These are phyloP conservation scores for Yamadazyma conglobata DNA, from an alignment of 1,139 yeast species.

Conservation along the genomic window DNA sequence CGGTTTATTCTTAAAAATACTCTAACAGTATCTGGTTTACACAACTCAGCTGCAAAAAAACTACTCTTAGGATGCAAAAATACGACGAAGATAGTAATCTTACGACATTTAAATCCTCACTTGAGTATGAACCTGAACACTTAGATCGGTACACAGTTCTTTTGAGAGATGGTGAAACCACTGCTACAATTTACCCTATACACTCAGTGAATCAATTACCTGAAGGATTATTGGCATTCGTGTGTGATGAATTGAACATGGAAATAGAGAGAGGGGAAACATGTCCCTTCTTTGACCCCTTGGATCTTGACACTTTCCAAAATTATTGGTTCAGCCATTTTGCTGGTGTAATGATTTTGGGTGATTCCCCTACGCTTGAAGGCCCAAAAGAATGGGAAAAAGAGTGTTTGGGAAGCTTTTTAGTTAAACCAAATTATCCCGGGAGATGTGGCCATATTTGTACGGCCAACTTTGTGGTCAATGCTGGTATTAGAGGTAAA, in stretches of 20 bases:
- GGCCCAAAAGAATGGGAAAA: conserved; percentile 79
- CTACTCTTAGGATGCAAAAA: conserved; percentile 8
- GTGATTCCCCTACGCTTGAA: conserved; percentile 59
- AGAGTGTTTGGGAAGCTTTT: conserved; percentile 83
- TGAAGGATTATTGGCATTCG: conserved; percentile 68
- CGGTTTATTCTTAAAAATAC: conserved; percentile 7
- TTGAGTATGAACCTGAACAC: conserved; percentile 32
- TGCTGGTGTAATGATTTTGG: conserved; percentile 83
- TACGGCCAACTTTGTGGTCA: conserved; percentile 83
- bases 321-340: conserved; percentile 85
- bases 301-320: conserved; percentile 69
- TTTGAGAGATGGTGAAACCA: conserved; percentile 82
- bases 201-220: conserved; percentile 65
- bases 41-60: conserved; percentile 2
- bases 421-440: conserved; percentile 83
- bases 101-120: conserved; percentile 1
- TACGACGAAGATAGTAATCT: not conserved
- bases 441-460: conserved; percentile 94
- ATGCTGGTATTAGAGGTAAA: conserved; percentile 89
- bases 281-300: conserved; percentile 75
- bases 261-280: conserved; percentile 90
- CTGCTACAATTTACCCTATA: conserved; percentile 89
- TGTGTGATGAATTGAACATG: conserved; percentile 90
- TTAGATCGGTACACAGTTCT: conserved; percentile 58
- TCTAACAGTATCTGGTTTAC: conserved; percentile 6